Base-by-base conservation (phyloP, 371 early-diverging fungal species). In the Rhizopus sp. region DNA sequence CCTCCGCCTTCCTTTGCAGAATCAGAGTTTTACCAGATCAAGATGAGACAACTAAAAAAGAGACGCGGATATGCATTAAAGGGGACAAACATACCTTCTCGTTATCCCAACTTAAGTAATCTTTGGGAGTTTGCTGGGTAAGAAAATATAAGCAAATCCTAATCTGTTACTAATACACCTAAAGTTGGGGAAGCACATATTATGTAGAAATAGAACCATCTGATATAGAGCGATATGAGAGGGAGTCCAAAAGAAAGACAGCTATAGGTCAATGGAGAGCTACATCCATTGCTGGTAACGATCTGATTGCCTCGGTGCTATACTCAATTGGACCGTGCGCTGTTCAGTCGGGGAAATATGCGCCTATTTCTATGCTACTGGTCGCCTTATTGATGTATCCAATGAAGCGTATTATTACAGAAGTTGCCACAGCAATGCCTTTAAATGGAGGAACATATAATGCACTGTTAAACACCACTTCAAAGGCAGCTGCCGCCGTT, bases 401-500 rank as follows among this genome's bases (percentile, higher is more conserved):
- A 29, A 73, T 77, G 65, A 74, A 75, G 35, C 66, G 69, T 7
- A 73, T 80, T 52, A 73, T 83, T 44, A 71, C 67, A 6, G 84
- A 86, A 66, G 81, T 86, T 1, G 73, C 71, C 4, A 68, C 71
- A 7, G 59, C 74, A 2, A 50, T 86, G 40, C 82, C 83, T 4
- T 51, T 83, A 35, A 84, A 86, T 65, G 86, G 86, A 29, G 84
- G 82, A 23, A 63, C 63, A 4, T 86, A 83, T 64, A 78, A 74
- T 57, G 71, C 69, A 16, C 52, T 83, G 63, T 59, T 86, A 1
- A 75, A 80, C 39, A 68, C 80, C 0, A 64, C 77, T 3, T 56
- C 80, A 5, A 81, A 83, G 53, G 60, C 68, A 38, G 48, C 75
- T 7, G 83, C 86, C 3, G 71, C 78, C 7, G 51, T 80, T 9